Evolutionary conservation across 768 basidiomycete genomes (phyloP), one percentile per base, ranked within the genome.

Genomic region (Candolleomyces efflorescens): DNA sequence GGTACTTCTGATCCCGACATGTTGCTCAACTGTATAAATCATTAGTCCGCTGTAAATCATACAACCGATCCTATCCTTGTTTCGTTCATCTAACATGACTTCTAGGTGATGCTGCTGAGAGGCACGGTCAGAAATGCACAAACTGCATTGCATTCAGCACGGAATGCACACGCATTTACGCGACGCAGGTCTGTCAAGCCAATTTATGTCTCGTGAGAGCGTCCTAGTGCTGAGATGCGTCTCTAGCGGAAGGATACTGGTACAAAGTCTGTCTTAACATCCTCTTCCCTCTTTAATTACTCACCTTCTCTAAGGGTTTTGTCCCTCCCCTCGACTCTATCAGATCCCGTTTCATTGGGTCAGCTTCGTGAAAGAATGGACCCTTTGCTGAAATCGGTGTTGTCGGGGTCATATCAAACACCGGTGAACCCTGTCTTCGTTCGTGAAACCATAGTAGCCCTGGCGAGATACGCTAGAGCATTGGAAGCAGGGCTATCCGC

Each of bases 51-150:
- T 73, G 71, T 73, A 64, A 60, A 64, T 17, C 41, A 17, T 12
- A 5, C 41, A 17, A 23, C 37, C 15, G 5, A 51, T 17, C 50
- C 37, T 11, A 43, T 15, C 41, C 10, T 20, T 54, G 6, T 20
- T 9, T 43, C 5, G 18, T 11, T n/a, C 22, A 26, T 27, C 15
- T 37, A 44, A 5, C 9, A 11, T 20, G 41, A 7, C 39, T 47
- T 51, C 49, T 59, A 80, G 80, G 80, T 59, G 81, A 85, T 58
- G 84, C 83, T 56, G 78, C 79, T 6, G 79, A 73, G 57, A 78
- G 76, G 73, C 75, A 74, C 1, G 69, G 71, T 0, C 76, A 77
- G 26, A 63, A 68, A 45, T 83, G 82, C 62, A 73, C 80, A 1
- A 82, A 81, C 56, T 83, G 82, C 62, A 68, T 72, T 0, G 65